Evolutionary conservation across 2,329 filamentous ascomycete genomes (phyloP).

Genomic region (Emergomyces orientalis): DNA sequence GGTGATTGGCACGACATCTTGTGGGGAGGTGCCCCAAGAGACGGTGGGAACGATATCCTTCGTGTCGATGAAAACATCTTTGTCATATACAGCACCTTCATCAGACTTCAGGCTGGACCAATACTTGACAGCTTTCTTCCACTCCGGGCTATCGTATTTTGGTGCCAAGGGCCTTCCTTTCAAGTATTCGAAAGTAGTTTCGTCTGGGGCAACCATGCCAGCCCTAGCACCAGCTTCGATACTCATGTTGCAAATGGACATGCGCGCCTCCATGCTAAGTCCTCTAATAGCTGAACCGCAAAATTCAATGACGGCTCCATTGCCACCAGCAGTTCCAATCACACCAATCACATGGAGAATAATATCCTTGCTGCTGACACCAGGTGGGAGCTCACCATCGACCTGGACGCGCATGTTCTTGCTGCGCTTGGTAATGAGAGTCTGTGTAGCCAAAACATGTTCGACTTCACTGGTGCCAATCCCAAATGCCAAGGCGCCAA

Average conservation of each 20-base stretch:
- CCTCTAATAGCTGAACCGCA: conserved; percentile 84
- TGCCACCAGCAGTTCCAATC: conserved; percentile 93
- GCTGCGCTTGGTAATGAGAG: conserved; percentile 83
- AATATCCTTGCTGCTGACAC: conserved; percentile 93
- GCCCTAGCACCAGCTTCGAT: conserved; percentile 93
- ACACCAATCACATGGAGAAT: conserved; percentile 85
- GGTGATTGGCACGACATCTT: conserved; percentile 92
- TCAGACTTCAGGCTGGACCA: conserved; percentile 84
- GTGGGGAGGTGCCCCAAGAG: conserved; percentile 93
- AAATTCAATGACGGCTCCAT: conserved; percentile 91
- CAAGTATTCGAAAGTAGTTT: conserved; percentile 89
- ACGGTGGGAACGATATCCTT: conserved; percentile 91
- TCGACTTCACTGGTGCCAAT: conserved; percentile 98
- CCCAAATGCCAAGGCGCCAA: conserved; percentile 87
- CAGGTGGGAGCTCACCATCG: conserved; percentile 77
- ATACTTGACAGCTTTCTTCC: conserved; percentile 79
- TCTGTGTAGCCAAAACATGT: conserved; percentile 95
- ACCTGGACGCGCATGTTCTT: conserved; percentile 99
- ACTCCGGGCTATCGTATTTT: conserved; percentile 71
- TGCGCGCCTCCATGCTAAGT: conserved; percentile 91
- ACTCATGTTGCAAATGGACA: conserved; percentile 99
- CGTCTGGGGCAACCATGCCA: conserved; percentile 93
- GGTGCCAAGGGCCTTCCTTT: conserved; percentile 84
- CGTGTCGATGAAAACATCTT: conserved; percentile 77
- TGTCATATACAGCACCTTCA: conserved; percentile 78